These are phyloP conservation scores for Calendula officinalis DNA, from an alignment of 129 eudicot genomes.

Conservation along the genomic window DNA sequence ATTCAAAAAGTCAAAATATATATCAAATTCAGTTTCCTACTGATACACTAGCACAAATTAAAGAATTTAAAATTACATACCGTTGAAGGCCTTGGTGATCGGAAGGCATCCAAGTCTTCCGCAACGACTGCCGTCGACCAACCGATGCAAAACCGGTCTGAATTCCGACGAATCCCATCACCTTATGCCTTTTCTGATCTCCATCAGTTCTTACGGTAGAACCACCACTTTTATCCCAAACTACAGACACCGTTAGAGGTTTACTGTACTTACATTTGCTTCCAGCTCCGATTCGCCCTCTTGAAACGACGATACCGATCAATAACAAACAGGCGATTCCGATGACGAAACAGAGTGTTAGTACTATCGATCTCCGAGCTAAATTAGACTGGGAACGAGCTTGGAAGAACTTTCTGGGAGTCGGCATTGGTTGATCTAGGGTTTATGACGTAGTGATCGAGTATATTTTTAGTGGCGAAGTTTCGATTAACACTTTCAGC, in stretches of 20 bases:
- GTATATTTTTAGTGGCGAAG: conserved; percentile 15
- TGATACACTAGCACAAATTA: too few relatives aligned
- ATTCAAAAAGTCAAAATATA: neutral
- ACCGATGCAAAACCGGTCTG: conserved; percentile 84
- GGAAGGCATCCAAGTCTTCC: conserved; percentile 88
- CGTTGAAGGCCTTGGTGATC: conserved; percentile 80
- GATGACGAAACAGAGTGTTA: conserved; percentile 41
- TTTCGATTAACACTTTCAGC: conserved; percentile 3
- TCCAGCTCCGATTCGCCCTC: conserved; percentile 28
- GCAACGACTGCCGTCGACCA: conserved; percentile 64
- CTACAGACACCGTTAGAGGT: conserved; percentile 72
- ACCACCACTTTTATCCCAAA: conserved; percentile 52
- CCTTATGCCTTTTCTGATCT: conserved; percentile 61
- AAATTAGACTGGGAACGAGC: conserved; percentile 41
- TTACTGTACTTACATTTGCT: conserved; percentile 37
- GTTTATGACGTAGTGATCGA: neutral
- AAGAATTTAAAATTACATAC: conserved; percentile 19
- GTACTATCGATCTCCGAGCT: conserved; percentile 44
- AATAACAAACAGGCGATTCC: conserved; percentile 42
- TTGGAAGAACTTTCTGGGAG: conserved; percentile 60
- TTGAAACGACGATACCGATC: conserved; percentile 31
- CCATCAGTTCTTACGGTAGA: conserved; percentile 18
- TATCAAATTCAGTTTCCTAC: neutral
- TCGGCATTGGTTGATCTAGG: conserved; percentile 41
- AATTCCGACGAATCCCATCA: conserved; percentile 93